phyloP scores from a whole-genome alignment of 1,284 basidiomycete species.

The Trichosporon ovoides region DNA sequence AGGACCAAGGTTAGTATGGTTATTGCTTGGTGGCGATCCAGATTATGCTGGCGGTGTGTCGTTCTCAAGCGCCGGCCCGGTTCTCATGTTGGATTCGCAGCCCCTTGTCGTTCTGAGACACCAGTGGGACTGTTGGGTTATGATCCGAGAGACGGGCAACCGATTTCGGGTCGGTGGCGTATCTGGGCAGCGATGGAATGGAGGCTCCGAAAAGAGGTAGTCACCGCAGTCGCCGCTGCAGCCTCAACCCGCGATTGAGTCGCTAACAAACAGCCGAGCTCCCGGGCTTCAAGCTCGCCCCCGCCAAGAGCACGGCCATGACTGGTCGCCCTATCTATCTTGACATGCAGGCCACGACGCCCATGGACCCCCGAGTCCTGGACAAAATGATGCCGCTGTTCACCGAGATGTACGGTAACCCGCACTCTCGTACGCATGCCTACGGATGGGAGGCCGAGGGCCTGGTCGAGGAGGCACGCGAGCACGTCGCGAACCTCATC shows the following conservation, averaged over 20 bases:
- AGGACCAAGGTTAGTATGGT: background rate
- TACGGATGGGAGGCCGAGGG: constrained; percentile 99
- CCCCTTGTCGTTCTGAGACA: too few species aligned
- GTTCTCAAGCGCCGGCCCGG: background rate
- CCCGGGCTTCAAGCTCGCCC: constrained; percentile 81
- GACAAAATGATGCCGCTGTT: constrained; percentile 96
- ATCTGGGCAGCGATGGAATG: background rate
- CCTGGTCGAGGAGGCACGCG: constrained; percentile 84
- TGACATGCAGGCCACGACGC: constrained; percentile 95
- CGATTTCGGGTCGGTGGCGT: background rate
- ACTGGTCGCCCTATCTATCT: constrained; percentile 80
- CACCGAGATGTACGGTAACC: constrained; percentile 97
- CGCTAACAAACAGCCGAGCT: constrained; percentile 55
- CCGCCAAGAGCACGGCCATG: constrained; percentile 55
- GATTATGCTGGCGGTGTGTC: background rate
- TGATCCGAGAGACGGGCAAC: background rate
- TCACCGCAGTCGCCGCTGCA: background rate
- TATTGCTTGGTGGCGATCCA: background rate
- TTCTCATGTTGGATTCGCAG: too few species aligned
- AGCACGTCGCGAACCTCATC: constrained; percentile 86
- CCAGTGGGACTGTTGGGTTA: too few species aligned
- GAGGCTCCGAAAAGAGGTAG: background rate
- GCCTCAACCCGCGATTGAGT: background rate
- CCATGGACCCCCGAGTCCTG: constrained; percentile 92
- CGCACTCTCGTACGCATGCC: constrained; percentile 94